Evolutionary conservation across 768 basidiomycete genomes (phyloP).

Genomic region (Tulasnella sp.): DNA sequence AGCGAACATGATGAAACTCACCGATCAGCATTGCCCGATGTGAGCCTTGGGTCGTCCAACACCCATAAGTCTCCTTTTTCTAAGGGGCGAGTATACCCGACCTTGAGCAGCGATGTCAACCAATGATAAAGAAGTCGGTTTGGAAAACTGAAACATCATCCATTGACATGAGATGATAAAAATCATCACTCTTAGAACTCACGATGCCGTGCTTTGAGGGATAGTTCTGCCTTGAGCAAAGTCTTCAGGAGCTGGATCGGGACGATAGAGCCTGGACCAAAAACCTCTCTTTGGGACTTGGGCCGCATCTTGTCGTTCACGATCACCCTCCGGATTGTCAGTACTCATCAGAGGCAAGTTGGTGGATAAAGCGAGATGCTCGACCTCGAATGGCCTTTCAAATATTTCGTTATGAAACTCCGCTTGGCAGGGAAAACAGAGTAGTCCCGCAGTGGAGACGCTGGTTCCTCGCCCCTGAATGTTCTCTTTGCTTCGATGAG

Average conservation of each 20-base stretch:
- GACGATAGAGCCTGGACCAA: not conserved
- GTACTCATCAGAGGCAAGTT: too few relatives aligned
- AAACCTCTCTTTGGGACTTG: slow-evolving; percentile 2
- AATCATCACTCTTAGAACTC: not conserved
- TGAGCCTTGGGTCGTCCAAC: slow-evolving; percentile 13
- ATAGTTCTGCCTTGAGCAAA: slow-evolving; percentile 3
- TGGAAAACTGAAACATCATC: not conserved
- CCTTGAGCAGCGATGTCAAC: slow-evolving; percentile 16
- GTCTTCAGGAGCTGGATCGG: slow-evolving; percentile 6
- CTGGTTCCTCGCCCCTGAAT: too few relatives aligned
- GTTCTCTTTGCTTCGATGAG: too few relatives aligned
- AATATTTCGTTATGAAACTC: too few relatives aligned
- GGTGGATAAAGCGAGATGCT: too few relatives aligned
- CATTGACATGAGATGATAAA: not conserved
- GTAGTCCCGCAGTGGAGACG: too few relatives aligned
- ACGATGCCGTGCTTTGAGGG: slow-evolving; percentile 1
- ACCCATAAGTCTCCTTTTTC: slow-evolving; percentile 15
- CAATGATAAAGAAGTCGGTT: not conserved
- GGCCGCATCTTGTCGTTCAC: too few relatives aligned
- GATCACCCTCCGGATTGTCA: too few relatives aligned
- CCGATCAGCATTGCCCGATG: slow-evolving; percentile 9
- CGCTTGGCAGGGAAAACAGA: too few relatives aligned
- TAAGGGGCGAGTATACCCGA: slow-evolving; percentile 16
- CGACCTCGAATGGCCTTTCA: too few relatives aligned
- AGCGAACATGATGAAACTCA: not conserved